These are phyloP conservation scores for Combretum micranthum DNA, from an alignment of 345 rosid genomes.

Conservation along the genomic window DNA sequence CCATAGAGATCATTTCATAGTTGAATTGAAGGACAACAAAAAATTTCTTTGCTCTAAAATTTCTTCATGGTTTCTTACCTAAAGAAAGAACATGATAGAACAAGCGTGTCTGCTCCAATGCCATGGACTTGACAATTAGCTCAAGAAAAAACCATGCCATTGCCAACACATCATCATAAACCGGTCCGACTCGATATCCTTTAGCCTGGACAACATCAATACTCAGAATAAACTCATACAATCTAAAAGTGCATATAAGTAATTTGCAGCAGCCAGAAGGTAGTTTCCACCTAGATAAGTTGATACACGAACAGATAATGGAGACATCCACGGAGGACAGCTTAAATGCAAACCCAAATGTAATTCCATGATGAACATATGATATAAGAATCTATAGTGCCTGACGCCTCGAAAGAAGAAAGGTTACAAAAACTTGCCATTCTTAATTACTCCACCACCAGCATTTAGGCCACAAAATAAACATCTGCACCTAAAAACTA, in stretches of 20 bases:
- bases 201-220: constrained; percentile 61
- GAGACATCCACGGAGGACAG: too few species aligned
- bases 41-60: not conserved
- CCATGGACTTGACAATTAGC: constrained; percentile 96
- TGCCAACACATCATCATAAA: constrained; percentile 94
- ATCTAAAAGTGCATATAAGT: constrained; percentile 1
- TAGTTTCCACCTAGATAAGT: constrained; percentile 36
- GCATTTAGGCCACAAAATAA: too few species aligned
- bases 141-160: constrained; percentile 99
- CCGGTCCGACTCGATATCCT: constrained; percentile 99
- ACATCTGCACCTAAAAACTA: too few species aligned
- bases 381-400: too few species aligned
- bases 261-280: constrained; percentile 1
- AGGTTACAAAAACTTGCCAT: too few species aligned
- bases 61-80: constrained; percentile 35
- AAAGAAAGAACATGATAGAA: constrained; percentile 83
- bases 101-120: constrained; percentile 88
- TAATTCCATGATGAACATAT: too few species aligned
- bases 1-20: too few species aligned
- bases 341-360: too few species aligned
- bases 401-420: too few species aligned
- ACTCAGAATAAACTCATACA: not conserved
- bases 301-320: too few species aligned
- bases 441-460: too few species aligned
- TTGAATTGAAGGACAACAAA: too few species aligned